Percentiles rank a stretch among this genome's conserved stretches.
Conservation (phyloP, 805 yeast species). For the Cyberlindnera petersonii region DNA sequence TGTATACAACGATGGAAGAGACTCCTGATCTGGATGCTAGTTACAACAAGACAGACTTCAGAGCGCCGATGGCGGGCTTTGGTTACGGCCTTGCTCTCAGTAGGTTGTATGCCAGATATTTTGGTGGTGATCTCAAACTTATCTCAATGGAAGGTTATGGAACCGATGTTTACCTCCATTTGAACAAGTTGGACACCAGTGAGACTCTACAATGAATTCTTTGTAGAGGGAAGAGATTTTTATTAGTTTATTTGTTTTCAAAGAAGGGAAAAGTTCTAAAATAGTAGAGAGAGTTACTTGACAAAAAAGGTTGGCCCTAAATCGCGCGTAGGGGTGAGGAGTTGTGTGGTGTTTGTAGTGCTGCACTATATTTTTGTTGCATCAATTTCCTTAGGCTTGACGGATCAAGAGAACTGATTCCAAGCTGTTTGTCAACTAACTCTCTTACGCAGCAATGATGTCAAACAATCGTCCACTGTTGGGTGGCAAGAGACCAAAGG, state of each 20-base stretch:
- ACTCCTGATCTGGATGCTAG: slow-evolving; percentile 49
- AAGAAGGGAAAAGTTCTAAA: background rate
- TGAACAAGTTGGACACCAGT: slow-evolving; percentile 65
- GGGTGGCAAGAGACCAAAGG: slow-evolving; percentile 9
- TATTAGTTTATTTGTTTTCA: background rate
- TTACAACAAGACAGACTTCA: slow-evolving; percentile 56
- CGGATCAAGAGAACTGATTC: too few species aligned
- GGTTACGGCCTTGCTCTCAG: slow-evolving; percentile 91
- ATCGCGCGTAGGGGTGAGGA: too few species aligned
- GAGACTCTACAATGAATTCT: slow-evolving; percentile 22
- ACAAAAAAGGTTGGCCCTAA: too few species aligned
- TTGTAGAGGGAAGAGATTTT: too few species aligned
- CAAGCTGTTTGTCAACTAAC: too few species aligned
- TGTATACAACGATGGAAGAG: slow-evolving; percentile 81
- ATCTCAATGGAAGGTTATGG: slow-evolving; percentile 94
- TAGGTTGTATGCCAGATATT: slow-evolving; percentile 80
- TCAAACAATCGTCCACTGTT: slow-evolving; percentile 8
- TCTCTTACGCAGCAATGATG: too few species aligned
- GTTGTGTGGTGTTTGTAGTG: too few species aligned
- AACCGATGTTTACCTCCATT: slow-evolving; percentile 84
- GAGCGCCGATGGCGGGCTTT: slow-evolving; percentile 92
- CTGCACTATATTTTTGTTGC: too few species aligned
- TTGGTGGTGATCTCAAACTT: slow-evolving; percentile 84
- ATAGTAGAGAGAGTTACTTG: background rate
- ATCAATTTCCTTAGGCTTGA: too few species aligned